Evolutionary conservation across 495 filamentous ascomycete species (phyloP).

Genomic region (Daldinia grandis): DNA sequence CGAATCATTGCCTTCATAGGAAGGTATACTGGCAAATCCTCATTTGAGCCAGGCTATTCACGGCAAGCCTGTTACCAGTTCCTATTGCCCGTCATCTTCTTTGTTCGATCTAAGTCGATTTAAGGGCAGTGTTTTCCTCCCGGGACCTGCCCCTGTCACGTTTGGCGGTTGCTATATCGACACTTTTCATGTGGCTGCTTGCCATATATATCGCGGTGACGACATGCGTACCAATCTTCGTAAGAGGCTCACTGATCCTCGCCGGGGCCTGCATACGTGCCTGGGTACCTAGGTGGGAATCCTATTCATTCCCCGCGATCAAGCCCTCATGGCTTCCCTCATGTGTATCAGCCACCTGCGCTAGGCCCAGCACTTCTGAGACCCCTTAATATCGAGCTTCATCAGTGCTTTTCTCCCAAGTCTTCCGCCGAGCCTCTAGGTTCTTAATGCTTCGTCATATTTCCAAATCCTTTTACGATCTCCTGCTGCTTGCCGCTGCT

Average conservation of each 20-base stretch:
- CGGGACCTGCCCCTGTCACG: neutral
- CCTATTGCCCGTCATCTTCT: constrained; percentile 8
- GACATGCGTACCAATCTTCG: constrained; percentile 23
- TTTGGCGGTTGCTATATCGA: neutral
- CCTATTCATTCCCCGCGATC: constrained; percentile 18
- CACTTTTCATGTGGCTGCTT: constrained; percentile 14
- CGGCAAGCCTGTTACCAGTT: constrained; percentile 24
- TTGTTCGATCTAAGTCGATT: neutral
- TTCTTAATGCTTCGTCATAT: constrained; percentile 33
- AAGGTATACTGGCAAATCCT: constrained; percentile 41
- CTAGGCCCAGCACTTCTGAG: constrained; percentile 22
- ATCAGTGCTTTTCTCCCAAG: neutral
- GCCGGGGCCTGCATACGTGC: constrained; percentile 9
- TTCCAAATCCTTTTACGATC: constrained; percentile 34
- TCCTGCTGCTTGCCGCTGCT: constrained; percentile 27
- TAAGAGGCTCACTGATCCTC: constrained; percentile 14
- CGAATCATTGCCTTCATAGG: constrained; percentile 38
- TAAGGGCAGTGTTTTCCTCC: neutral
- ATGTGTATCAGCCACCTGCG: constrained; percentile 28
- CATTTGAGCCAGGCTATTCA: constrained; percentile 34
- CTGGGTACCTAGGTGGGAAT: neutral
- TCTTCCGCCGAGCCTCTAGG: constrained; percentile 1
- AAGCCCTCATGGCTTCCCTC: neutral
- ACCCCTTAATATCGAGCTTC: constrained; percentile 32
- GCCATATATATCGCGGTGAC: constrained; percentile 28